Base-by-base conservation (phyloP, 129 eudicot genomes). In the Escallonia herrerae region DNA sequence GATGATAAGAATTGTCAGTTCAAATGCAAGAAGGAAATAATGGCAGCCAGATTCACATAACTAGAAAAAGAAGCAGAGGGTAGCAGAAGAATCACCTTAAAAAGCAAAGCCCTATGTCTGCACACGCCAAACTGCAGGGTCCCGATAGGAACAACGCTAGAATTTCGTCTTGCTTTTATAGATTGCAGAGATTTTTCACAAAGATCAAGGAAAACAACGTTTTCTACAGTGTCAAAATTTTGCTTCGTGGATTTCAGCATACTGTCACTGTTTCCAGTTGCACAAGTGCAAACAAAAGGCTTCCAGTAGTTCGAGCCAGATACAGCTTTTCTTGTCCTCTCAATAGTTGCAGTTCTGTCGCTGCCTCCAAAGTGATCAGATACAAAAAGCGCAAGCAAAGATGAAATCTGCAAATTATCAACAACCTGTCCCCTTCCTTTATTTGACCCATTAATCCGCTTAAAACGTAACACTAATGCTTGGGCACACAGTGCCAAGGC, bases 351-450 rank as follows among this genome's bases (percentile, higher is more conserved):
- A 72, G 82, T 83, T 84, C 68, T 93, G 58, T 93, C 99, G 67
- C 96, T 83, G 66, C 99, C 99, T 71, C 99, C 99, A 80, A 88
- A 86, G 64, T 84, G 96, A 76, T 89, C 91, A 0, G 99, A 93
- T 60, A 93, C 96, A 78, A 86, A 89, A 58, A 86, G 84, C 22
- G 95, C 96, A 76, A 93, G 96, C 84, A 86, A 67, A 3, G 96
- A 93, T 22, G 91, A 96, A 46, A 77, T 78, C 69, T 86, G 95
- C 67, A 86, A 72, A 66, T 57, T 74, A 72, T 80, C 86, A 54
- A 56, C 55, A 65, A 50, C 9, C 41, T 74, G 80, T 15, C 74
- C 80, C 15, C 58, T 69, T 56, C 67, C 73, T 43, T 57, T 63
- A 12, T 65, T 52, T 45, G 77, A 65, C 53, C 79, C 80, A 72